phyloP scores from a whole-genome alignment of 2,329 filamentous ascomycete genomes.

The Sporothrix humicola region DNA sequence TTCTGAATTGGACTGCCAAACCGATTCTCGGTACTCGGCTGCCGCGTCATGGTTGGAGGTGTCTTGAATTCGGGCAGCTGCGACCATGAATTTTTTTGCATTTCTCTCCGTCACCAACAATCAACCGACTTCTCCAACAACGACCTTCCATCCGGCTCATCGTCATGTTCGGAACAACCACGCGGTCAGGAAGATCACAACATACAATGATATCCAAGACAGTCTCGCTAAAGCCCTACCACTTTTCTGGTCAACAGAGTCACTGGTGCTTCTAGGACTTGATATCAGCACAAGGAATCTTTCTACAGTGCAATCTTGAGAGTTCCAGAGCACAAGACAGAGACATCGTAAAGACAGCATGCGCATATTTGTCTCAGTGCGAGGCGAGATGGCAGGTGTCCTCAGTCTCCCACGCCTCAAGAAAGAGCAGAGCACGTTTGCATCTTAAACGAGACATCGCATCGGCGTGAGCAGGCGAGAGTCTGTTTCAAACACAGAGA shows the following conservation, averaged over 20 bases:
- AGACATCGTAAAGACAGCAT: not conserved
- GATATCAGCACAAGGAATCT: not conserved
- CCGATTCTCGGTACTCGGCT: not conserved
- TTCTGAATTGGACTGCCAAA: no score
- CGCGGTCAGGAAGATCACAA: not conserved
- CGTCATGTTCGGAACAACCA: not conserved
- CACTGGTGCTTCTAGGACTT: no score
- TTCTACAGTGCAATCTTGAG: not conserved
- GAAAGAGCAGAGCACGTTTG: not conserved
- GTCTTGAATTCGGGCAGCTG: no score
- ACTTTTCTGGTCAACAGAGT: no score
- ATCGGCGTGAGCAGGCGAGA: conserved; percentile 4
- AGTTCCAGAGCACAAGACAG: not conserved
- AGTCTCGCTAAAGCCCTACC: conserved; percentile 8
- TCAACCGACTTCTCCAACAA: no score
- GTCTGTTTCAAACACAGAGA: not conserved
- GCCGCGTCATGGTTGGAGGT: no score
- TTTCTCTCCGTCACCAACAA: no score
- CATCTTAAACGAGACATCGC: not conserved
- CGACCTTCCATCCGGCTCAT: not conserved
- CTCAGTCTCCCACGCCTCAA: not conserved
- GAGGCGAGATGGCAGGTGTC: conserved; percentile 2
- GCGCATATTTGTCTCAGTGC: not conserved
- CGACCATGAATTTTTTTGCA: no score
- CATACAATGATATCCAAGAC: not conserved